These are phyloP conservation scores for Rubia tinctorum DNA, from an alignment of 305 asterid genomes.

Conservation along the genomic window DNA sequence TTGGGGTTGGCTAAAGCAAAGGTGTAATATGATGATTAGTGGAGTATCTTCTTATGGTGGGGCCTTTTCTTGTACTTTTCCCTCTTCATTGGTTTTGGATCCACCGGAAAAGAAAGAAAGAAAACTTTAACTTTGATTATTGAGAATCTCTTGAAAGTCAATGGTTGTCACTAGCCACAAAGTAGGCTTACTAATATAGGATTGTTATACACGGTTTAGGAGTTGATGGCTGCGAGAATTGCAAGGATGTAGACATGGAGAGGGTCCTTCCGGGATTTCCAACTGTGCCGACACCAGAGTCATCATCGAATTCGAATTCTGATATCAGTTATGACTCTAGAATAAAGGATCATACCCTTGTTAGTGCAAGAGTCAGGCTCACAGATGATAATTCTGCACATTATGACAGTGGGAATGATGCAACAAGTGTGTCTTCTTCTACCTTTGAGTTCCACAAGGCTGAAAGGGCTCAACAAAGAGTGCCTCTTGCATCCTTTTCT, in stretches of 20 bases:
- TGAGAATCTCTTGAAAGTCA: not conserved
- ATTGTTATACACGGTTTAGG: constrained; percentile 19
- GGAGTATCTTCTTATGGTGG: constrained; percentile 13
- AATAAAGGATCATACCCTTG: constrained; percentile 27
- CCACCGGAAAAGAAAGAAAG: not conserved
- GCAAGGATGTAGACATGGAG: constrained; percentile 40
- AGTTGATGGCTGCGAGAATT: constrained; percentile 24
- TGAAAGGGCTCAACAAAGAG: constrained; percentile 29
- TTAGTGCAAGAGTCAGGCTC: constrained; percentile 29
- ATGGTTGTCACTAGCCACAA: not conserved
- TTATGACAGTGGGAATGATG: constrained; percentile 29
- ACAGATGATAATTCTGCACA: constrained; percentile 27
- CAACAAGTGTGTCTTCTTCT: constrained; percentile 25
- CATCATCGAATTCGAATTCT: constrained; percentile 17
- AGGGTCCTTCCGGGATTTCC: constrained; percentile 31
- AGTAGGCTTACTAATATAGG: not conserved
- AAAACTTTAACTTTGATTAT: not conserved
- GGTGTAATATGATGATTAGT: constrained; percentile 8
- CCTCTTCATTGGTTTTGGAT: not conserved
- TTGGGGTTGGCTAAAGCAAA: not conserved
- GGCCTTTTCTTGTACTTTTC: constrained; percentile 1
- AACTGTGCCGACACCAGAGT: constrained; percentile 19
- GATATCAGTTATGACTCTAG: constrained; percentile 25
- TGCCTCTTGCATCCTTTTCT: constrained; percentile 34
- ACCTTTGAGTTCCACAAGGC: constrained; percentile 38